A percentile compares a stretch with the other conserved stretches of the same genome.
Conservation (phyloP, 495 filamentous ascomycete species). For the Symbiotaphrina buchneri region DNA sequence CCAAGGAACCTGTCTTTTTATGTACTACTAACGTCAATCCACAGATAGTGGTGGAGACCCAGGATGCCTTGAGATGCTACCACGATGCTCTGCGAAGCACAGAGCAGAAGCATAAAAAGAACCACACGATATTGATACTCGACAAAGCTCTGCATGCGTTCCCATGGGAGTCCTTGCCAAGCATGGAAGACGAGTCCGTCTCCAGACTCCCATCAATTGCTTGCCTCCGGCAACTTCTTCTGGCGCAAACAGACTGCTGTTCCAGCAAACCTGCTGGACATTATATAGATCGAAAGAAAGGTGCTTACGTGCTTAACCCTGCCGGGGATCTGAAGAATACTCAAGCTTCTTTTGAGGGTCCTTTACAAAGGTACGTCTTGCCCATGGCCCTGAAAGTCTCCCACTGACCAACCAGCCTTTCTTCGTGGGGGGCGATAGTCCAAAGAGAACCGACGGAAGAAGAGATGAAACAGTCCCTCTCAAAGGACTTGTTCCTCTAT, state of each 20-base stretch:
- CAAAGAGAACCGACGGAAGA: conserved; percentile 47
- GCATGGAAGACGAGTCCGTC: conserved; percentile 54
- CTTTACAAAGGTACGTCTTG: conserved; percentile 15
- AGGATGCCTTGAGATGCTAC: conserved; percentile 59
- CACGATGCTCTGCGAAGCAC: conserved; percentile 22
- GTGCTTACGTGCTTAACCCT: conserved; percentile 77
- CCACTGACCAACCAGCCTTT: conserved; percentile 15
- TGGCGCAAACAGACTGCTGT: conserved; percentile 16
- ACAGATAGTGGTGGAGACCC: conserved; percentile 55
- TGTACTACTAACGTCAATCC: conserved; percentile 1
- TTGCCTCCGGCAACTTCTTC: conserved; percentile 47
- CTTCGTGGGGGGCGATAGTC: conserved; percentile 40
- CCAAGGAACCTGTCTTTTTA: neutral
- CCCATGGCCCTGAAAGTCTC: neutral
- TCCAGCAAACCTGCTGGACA: conserved; percentile 18
- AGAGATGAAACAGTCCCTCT: conserved; percentile 43
- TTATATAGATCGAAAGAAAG: conserved; percentile 31
- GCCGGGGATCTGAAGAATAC: conserved; percentile 62
- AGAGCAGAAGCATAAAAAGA: conserved; percentile 16
- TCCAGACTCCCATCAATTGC: conserved; percentile 68
- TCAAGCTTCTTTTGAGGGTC: conserved; percentile 42
- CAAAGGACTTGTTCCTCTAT: conserved; percentile 56
- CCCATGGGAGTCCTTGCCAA: conserved; percentile 90
- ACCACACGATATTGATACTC: conserved; percentile 77
- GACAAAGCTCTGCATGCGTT: conserved; percentile 79